Evolutionary conservation across 2,329 filamentous ascomycete species (phyloP).

Genomic region (Arthrinium phaeospermum): DNA sequence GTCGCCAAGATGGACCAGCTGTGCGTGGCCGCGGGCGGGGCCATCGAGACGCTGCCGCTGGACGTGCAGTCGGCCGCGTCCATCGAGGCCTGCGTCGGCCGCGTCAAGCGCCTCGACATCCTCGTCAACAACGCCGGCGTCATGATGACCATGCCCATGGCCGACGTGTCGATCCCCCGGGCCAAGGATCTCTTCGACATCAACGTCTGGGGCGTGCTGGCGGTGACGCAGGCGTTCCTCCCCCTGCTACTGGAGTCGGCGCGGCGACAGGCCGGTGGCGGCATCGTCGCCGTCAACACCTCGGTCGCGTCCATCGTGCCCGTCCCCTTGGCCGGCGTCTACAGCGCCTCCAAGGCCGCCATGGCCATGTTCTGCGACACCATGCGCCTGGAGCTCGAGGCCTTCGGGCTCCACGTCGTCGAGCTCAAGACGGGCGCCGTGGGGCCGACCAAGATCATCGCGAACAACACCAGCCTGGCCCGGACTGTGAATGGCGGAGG

Average conservation of each 20-base stretch:
- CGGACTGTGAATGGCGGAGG: neutral
- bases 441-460: slow-evolving; percentile 19
- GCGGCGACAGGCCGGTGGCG: too few relatives aligned
- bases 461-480: slow-evolving; percentile 21
- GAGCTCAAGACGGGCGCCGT: slow-evolving; percentile 27
- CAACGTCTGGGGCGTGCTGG: slow-evolving; percentile 19
- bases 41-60: slow-evolving; percentile 7
- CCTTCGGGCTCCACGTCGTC: slow-evolving; percentile 39
- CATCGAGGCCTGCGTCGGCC: slow-evolving; percentile 5
- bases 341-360: slow-evolving; percentile 37
- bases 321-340: slow-evolving; percentile 26
- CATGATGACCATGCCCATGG: slow-evolving; percentile 10
- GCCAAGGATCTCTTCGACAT: slow-evolving; percentile 17
- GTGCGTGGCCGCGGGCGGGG: neutral
- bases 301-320: slow-evolving; percentile 26
- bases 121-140: slow-evolving; percentile 21
- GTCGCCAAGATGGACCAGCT: slow-evolving; percentile 19
- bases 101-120: slow-evolving; percentile 16
- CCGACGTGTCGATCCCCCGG: slow-evolving; percentile 15
- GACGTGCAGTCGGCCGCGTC: slow-evolving; percentile 9
- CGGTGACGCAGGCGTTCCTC: slow-evolving; percentile 21
- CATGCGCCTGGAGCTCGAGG: slow-evolving; percentile 39
- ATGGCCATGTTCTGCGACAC: slow-evolving; percentile 35
- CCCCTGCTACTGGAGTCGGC: slow-evolving; percentile 14
- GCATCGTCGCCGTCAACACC: slow-evolving; percentile 32